phyloP scores from a whole-genome alignment of 202 grass and related monocot genomes.

The Panicum hallii region DNA sequence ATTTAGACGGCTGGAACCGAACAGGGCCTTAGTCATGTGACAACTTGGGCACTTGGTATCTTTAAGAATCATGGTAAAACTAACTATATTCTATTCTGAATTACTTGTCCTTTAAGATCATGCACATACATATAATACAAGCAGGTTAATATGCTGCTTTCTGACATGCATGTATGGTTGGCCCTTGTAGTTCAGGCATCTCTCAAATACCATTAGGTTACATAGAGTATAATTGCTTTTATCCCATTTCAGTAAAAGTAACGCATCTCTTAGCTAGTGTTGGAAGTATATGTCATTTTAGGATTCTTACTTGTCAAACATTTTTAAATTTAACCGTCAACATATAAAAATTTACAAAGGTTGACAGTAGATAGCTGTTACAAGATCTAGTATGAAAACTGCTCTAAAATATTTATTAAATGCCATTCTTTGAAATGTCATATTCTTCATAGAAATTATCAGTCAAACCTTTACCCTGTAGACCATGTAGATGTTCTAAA shows the following conservation, averaged over 20 bases:
- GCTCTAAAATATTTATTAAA: neutral
- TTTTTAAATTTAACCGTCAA: neutral
- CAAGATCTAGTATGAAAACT: neutral
- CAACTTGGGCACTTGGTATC: conserved; percentile 29
- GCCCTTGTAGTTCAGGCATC: neutral
- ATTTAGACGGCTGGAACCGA: too few species aligned
- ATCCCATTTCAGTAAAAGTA: neutral
- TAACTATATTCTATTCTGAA: neutral
- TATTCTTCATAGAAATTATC: neutral
- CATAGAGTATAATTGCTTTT: neutral
- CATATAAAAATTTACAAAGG: neutral
- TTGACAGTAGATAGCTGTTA: neutral
- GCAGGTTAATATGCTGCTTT: neutral
- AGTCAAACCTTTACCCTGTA: neutral
- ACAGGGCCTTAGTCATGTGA: conserved; percentile 24
- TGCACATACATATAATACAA: neutral
- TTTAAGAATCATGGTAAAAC: neutral
- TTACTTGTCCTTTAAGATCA: neutral
- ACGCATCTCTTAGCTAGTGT: neutral
- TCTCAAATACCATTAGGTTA: neutral
- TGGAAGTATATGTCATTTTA: neutral
- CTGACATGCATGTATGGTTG: neutral
- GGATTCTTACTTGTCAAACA: too few species aligned
- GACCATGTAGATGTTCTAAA: neutral
- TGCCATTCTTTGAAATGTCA: neutral